Evolutionary conservation across 805 yeast genomes (phyloP), one percentile per base, ranked within the genome.

Genomic region (Myxozyma vanderwaltii): DNA sequence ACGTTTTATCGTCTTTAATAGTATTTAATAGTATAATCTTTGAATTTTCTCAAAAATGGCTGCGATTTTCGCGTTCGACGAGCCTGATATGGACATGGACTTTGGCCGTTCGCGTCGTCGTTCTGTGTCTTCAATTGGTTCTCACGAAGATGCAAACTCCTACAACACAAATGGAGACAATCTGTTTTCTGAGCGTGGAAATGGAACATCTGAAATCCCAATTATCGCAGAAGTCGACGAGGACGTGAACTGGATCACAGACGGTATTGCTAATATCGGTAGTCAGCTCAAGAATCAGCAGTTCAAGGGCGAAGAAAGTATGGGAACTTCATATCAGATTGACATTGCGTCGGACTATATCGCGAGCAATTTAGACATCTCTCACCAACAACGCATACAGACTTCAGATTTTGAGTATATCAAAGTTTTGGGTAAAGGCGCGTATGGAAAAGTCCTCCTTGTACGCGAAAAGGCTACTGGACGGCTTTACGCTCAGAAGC

Each of bases 371-470:
- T 6, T 38, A 19, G 56, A 40, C 12, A 31, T 26, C 12, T 12
- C 54, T 21, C 23, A 31, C 24, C 48, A 58, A 4, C 45, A 50
- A 35, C 27, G 43, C 12, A 23, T 58, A 17, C 33, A 31, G 8
- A 46, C 45, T 8, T 21, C 59, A 3, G 96, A 90, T 69, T 90
- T 91, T 68, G 84, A 81, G 66, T 87, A 88, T 1, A 72, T 91
- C 5, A 86, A 83, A 65, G 94, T 89, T 0, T 76, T 90, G 4
- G 97, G 97, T 0, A 81, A 85, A 52, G 97, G 97, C 2, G 90
- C 96, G 1, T 90, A 88, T 66, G 96, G 97, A 2, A 89, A 88
- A 70, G 97, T 90, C 2, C 74, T 88, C 7, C 74, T 90, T 23
- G 96, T 90, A 0, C 82, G 83, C 51, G 91, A 90, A 69, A 76